Conservation (phyloP, 768 basidiomycete genomes). For the Leccinum obscurum region DNA sequence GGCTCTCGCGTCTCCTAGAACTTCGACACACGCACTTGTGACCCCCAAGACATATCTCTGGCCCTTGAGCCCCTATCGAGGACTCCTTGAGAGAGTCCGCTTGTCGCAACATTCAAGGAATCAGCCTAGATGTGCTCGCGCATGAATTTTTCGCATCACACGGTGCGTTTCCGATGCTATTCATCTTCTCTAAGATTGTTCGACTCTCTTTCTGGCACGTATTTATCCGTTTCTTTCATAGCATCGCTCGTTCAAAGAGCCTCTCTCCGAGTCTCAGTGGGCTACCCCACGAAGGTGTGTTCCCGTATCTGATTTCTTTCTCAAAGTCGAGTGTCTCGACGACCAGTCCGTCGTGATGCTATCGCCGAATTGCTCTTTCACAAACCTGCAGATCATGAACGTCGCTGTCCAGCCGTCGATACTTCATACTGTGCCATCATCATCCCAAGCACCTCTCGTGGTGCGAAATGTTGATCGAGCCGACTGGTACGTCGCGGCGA, state of each 20-base stretch:
- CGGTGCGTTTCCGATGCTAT: not conserved
- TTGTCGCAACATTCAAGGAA: conserved; percentile 13
- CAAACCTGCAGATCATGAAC: not conserved
- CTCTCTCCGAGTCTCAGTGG: conserved; percentile 6
- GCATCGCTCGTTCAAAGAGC: not conserved
- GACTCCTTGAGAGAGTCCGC: not conserved
- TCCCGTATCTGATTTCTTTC: conserved; percentile 9
- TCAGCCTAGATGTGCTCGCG: conserved; percentile 10
- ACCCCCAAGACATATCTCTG: conserved; percentile 7
- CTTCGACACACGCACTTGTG: not conserved
- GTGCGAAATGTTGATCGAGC: too few relatives aligned
- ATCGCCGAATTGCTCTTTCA: not conserved
- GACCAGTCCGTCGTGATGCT: not conserved
- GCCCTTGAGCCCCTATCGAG: not conserved
- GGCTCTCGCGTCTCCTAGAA: not conserved
- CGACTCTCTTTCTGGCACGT: too few relatives aligned
- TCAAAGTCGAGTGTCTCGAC: not conserved
- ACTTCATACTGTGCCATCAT: too few relatives aligned
- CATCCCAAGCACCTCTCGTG: too few relatives aligned
- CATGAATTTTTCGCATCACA: conserved; percentile 2
- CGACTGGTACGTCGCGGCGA: too few relatives aligned
- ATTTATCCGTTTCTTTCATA: not conserved
- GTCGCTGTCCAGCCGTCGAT: too few relatives aligned
- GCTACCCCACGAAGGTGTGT: not conserved
- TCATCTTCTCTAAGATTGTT: not conserved